phyloP scores from a whole-genome alignment of 257 asterid species.

The Asclepias syriaca region DNA sequence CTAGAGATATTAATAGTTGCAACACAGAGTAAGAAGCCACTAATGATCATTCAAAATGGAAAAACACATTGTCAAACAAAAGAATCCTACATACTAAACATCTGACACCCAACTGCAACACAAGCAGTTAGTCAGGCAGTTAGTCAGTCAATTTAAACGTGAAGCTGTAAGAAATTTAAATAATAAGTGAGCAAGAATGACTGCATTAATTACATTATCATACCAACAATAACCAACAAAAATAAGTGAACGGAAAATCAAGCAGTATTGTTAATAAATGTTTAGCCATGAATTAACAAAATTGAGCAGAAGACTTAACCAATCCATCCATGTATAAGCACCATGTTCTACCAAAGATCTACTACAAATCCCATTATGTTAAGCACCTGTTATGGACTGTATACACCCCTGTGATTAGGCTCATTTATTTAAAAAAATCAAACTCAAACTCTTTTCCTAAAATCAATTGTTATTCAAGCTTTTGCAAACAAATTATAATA shows the following conservation, averaged over 20 bases:
- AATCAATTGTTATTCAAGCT: too few relatives aligned
- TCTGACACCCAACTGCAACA: neutral
- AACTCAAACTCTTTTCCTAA: too few relatives aligned
- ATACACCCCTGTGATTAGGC: neutral
- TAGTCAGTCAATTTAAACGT: too few relatives aligned
- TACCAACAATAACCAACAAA: neutral
- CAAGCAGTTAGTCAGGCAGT: neutral
- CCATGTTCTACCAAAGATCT: neutral
- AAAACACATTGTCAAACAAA: neutral
- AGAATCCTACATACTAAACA: neutral
- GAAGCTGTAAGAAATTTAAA: neutral
- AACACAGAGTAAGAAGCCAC: neutral
- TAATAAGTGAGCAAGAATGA: neutral
- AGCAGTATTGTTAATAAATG: neutral
- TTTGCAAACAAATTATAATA: too few relatives aligned
- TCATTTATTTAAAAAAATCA: too few relatives aligned
- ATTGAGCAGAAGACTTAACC: neutral
- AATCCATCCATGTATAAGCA: neutral
- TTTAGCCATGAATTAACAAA: neutral
- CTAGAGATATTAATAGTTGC: neutral
- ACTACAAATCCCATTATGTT: neutral
- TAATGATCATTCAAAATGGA: neutral
- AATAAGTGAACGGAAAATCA: neutral
- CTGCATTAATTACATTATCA: neutral
- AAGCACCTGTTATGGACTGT: neutral